Evolutionary conservation across 2,329 filamentous ascomycete genomes (phyloP).

Genomic region (Colletotrichum karsti): DNA sequence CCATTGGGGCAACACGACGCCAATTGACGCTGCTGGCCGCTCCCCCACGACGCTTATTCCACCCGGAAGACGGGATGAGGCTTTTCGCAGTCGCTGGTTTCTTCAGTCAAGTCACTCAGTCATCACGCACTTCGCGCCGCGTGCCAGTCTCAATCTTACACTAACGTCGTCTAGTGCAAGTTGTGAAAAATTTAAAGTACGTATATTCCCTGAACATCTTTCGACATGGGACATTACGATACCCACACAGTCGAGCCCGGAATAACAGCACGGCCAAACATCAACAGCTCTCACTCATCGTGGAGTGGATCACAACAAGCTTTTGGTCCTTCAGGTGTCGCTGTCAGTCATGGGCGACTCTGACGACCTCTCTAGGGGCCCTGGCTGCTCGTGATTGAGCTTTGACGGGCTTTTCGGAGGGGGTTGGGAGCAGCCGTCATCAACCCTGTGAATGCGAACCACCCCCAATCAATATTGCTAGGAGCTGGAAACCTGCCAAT

Average conservation of each 20-base stretch:
- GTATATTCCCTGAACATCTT: slow-evolving; percentile 16
- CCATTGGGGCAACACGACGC: slow-evolving; percentile 7
- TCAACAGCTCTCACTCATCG: neutral
- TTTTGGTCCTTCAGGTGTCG: slow-evolving; percentile 22
- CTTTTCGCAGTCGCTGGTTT: slow-evolving; percentile 5
- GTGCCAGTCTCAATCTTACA: neutral
- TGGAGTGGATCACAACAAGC: slow-evolving; percentile 30
- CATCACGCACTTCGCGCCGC: neutral
- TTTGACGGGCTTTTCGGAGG: neutral
- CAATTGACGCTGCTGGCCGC: slow-evolving; percentile 8
- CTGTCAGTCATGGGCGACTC: slow-evolving; percentile 27
- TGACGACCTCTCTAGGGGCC: neutral
- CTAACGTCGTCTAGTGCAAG: neutral
- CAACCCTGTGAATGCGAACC: neutral
- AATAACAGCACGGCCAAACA: slow-evolving; percentile 5
- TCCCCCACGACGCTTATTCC: neutral
- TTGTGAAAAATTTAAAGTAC: slow-evolving; percentile 14
- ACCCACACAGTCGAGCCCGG: slow-evolving; percentile 17
- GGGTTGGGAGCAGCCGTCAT: slow-evolving; percentile 7
- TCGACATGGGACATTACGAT: neutral
- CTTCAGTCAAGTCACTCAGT: slow-evolving; percentile 19
- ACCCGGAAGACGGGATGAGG: neutral
- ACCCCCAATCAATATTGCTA: neutral
- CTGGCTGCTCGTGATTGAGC: slow-evolving; percentile 23
- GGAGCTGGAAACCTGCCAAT: slow-evolving; percentile 5